Evolutionary conservation across 2,329 filamentous ascomycete genomes (phyloP), one percentile per base, ranked within the genome.

Genomic region (Capronia americana): DNA sequence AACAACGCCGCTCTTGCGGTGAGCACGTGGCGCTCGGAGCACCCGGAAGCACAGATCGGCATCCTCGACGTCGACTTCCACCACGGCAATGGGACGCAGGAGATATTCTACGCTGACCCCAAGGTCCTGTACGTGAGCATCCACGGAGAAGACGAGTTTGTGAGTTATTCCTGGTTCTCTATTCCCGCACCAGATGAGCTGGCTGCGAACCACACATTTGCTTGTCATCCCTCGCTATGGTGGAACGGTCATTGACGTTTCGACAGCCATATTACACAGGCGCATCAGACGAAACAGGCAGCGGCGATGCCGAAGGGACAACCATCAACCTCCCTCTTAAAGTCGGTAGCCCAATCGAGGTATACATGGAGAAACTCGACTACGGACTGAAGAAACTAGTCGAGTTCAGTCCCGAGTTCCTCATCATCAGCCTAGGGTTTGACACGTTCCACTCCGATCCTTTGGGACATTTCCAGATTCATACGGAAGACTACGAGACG

Each of bases 71-170:
- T 73, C 28, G 71, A 73, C 66, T 73, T 72, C 64, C 71, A 73
- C 51, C 71, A 73, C 56, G 71, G 71, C 46, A 73, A 73, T 50
- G 71, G 71, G 28, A 72, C 71, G 0, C 71, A 73, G 56, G 70
- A 72, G 51, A 66, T 71, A 57, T 77, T 75, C 64, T 78, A 77
- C 67, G 53, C 61, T 38, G 73, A 75, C 32, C 55, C 71, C 2
- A 68, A 70, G 10, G 75, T 77, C 12, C 53, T 76, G 17, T 78
- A 78, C 57, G 69, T 76, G 38, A 74, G 72, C 61, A 74, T 78
- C 41, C 76, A 78, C 66, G 76, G 76, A 14, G 64, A 75, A 58
- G 73, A 77, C 58, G 75, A 78, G 57, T 78, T 74, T 64, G 48
- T 51, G 20, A 26, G 48, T 51, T 17, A 20, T 7, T 14, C 48